Evolutionary conservation across 306 rosid species (phyloP), one percentile per base, ranked within the genome.

Genomic region (Sechiopsis laciniata): DNA sequence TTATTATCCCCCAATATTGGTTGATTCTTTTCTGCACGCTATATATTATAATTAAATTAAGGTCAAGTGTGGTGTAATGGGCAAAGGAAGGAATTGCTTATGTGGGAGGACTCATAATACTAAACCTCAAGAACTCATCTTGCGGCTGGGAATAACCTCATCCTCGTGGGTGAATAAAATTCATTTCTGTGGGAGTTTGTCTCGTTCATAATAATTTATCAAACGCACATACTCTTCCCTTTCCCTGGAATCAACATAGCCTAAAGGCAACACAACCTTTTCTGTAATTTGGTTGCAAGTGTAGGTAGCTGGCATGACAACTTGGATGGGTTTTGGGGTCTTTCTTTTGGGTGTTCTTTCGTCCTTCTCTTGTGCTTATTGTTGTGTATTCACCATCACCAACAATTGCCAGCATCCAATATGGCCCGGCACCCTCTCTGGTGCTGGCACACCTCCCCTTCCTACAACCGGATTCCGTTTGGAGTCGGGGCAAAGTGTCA

Each of bases 351-450:
- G 42, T 58, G 10, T 78, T 64, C 66, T 57, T 66, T 50, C 71
- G 2, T 68, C 81, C 37, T 35, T 76, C 73, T 72, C 80, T 59
- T 68, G 16, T 21, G 73, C 91, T 40, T 42, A 57, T 50, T 82
- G 81, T 5, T 48, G 52, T 77, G 86, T 77, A 19, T 88, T 93
- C 89, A 87, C 84, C 66, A 78, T 93, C 57, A 81, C 85, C 64
- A 90, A 93, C 89, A 86, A 87, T 72, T 93, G 98, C 72, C 86
- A 80, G 0, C 26, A 86, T 24, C 84, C 96, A 1, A 88, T 93
- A 75, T 93, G 98, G 98, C 98, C 98, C 0, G 96, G 96, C 2
- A 93, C 97, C 0, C 85, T 93, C 0, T 77, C 98, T 0, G 94
- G 97, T 2, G 45, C 94, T 0, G 90, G 96, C 26, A 77, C 87